Base-by-base conservation (phyloP, 139 green algal species). In the Volvox reticuliferus region DNA sequence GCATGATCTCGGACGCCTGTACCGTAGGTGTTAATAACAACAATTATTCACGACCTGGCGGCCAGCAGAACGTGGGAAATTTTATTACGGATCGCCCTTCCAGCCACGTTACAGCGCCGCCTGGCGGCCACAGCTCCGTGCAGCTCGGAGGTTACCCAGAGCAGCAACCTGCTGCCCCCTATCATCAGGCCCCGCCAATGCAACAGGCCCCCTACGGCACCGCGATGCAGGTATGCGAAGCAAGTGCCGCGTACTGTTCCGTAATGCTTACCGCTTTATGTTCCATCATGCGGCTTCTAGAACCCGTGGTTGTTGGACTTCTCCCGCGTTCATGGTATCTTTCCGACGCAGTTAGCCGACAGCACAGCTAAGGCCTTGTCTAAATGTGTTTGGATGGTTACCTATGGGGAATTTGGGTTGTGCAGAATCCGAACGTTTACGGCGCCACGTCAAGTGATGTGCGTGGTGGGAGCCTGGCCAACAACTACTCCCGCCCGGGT, bases 81-180 rank as follows among this genome's bases (percentile, higher is more conserved):
- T 98, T 98, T 33, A 90, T 90, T 44, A 90, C 86, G 88, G 97
- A 96, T 80, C 87, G 96, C 22, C 94, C 93, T 35, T 95, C 94
- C n/a, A 98, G 94, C 26, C 93, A 97, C 2, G 97, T 99, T 50
- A 93, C 98, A 24, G 96, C 96, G 9, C 96, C 97, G 6, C 97
- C 98, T 88, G 96, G 97, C 28, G 96, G 95, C 68, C 92, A 88
- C 28, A 96, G 89, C 68, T 92, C 94, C 87, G 95, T 98, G 88
- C 91, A 73, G 12, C 97, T 98, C 89, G 96, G 96, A 35, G 91
- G 83, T n/a, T 89, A 86, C 35, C n/a, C 73, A 12, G 84, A 89
- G 68, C 28, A n/a, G 26, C 69, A 36, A 5, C 69, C 84, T 0
- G 19, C 24, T 6, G 32, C 3, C 19, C 84, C 68, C 2, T 71